Percentiles rank a stretch among this genome's conserved stretches.
Evolutionary conservation across 352 stramenopile species (phyloP).

Genomic region (Phytopythium litorale): DNA sequence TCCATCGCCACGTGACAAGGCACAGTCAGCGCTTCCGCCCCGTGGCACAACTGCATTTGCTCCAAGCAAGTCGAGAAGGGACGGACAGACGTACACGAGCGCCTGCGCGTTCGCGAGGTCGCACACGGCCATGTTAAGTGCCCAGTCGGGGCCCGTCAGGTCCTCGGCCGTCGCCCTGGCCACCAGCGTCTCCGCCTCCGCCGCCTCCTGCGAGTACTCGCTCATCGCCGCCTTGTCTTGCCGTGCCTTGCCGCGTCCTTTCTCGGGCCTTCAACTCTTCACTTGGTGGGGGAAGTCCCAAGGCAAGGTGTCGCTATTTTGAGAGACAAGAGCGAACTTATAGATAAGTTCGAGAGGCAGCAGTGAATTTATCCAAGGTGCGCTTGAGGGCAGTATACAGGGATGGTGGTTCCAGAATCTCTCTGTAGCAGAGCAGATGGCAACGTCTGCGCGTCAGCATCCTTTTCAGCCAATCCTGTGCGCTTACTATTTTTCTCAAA

Average conservation of each 20-base stretch:
- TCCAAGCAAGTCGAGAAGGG: neutral
- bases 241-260: neutral
- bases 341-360: neutral
- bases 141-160: constrained; percentile 56
- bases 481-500: neutral
- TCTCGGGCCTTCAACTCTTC: constrained; percentile 2
- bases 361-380: neutral
- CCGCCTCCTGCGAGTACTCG: constrained; percentile 35
- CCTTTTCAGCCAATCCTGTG: constrained; percentile 1
- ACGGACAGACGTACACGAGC: constrained; percentile 23
- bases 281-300: neutral
- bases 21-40: neutral
- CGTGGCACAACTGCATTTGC: too few species aligned
- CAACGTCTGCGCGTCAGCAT: neutral
- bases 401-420: neutral
- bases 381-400: neutral
- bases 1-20: too few species aligned
- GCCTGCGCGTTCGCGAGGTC: constrained; percentile 57
- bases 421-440: neutral
- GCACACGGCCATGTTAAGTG: constrained; percentile 70
- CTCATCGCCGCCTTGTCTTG: constrained; percentile 18
- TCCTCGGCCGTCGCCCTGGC: constrained; percentile 48
- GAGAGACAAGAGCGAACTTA: neutral
- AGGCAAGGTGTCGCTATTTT: neutral
- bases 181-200: constrained; percentile 44